Evolutionary conservation across 2,329 filamentous ascomycete genomes (phyloP).

Genomic region (Verticillium nubilum): DNA sequence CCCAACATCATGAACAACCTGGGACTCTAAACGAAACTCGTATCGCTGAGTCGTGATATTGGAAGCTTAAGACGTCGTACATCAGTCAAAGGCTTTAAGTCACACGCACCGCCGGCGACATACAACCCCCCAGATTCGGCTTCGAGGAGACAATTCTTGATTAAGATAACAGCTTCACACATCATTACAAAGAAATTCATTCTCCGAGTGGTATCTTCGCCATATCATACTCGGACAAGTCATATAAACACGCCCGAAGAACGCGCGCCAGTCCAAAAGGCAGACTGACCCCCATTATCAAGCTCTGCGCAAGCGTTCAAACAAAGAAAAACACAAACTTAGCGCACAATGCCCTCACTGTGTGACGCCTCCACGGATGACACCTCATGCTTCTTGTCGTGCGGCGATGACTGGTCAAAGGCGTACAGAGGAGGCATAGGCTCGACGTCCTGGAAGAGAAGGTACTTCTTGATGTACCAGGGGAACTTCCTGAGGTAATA

Average conservation of each 20-base stretch:
- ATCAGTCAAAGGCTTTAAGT: too few species aligned
- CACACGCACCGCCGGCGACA: too few species aligned
- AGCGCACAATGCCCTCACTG: background rate
- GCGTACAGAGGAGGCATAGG: constrained; percentile 25
- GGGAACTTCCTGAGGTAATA: constrained; percentile 25
- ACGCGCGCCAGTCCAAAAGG: background rate
- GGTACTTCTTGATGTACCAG: constrained; percentile 24
- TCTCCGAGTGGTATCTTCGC: background rate
- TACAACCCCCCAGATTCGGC: too few species aligned
- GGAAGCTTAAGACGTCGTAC: too few species aligned
- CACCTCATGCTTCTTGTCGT: background rate
- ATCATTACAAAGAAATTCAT: background rate
- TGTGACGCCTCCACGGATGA: background rate
- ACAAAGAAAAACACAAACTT: background rate
- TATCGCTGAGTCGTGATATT: too few species aligned
- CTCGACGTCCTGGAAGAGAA: constrained; percentile 20
- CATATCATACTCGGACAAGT: background rate
- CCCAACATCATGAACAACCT: too few species aligned
- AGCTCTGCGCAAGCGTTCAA: background rate
- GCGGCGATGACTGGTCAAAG: constrained; percentile 12
- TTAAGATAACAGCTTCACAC: background rate
- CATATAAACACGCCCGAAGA: background rate
- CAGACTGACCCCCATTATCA: background rate
- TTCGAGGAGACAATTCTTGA: background rate
- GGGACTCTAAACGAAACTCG: too few species aligned